Evolutionary conservation across 2,329 filamentous ascomycete genomes (phyloP), one percentile per base, ranked within the genome.

Genomic region (Ilyonectria mors-panacis): DNA sequence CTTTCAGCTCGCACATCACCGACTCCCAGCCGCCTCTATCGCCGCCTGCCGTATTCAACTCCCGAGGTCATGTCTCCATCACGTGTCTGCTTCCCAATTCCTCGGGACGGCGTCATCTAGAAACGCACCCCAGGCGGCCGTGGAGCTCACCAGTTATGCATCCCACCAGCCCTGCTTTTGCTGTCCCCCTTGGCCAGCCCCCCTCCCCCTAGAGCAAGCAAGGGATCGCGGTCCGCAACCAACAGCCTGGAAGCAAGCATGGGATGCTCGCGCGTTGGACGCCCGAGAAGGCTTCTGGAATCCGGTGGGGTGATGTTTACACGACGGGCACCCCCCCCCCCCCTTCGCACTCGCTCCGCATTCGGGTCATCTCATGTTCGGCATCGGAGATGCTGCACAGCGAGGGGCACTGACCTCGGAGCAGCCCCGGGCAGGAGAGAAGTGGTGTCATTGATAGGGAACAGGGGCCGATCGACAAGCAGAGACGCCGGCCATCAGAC

Each of bases 371-470:
- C 26, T 35, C 47, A 28, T 65, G 47, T 42, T 59, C 30, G n/a
- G 19, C 39, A 54, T 64, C 61, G 47, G 54, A 58, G 61, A 64
- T 59, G 26, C 61, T 64, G 61, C 61, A 63, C 47, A 39, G 33
- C 44, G 39, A 10, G 17, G 53, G 17, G 53, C 60, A 57, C 44
- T 63, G 60, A 35, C 61, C 54, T 42, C 35, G 35, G 35, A 48
- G 51, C 30, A 42, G 42, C 33, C 44, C 47, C 30, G 33, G 42
- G n/a, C 55, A n/a, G 21, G 42, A 35, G 42, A 19, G 57, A 50
- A 50, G 45, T 58, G 45, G 45, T 56, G 44, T 63, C 53, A 53
- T 63, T 50, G 54, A 63, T 63, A n/a, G 23, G 17, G 30, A 13
- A n/a, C 51, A 63, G 47, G 45, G 54, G 48, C 50, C 17, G 48